Percentiles rank a stretch among this genome's conserved stretches.
Evolutionary conservation across 1,284 basidiomycete genomes (phyloP).

Genomic region (Cerioporus squamosus): DNA sequence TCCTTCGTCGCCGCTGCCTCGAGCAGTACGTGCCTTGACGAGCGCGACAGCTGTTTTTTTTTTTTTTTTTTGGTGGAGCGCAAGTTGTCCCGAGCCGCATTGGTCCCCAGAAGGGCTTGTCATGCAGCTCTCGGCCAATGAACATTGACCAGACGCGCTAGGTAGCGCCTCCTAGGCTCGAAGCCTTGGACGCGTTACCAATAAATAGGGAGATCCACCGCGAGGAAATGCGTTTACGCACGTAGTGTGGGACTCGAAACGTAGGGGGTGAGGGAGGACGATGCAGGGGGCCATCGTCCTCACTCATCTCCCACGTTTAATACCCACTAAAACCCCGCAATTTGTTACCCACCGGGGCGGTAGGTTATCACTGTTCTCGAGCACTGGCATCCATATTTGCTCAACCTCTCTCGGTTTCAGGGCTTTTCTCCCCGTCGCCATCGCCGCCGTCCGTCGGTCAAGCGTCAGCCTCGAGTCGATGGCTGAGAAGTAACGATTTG

Average conservation of each 20-base stretch:
- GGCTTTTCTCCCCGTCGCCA: neutral
- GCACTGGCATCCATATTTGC: conserved; percentile 6
- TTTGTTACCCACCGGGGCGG: conserved; percentile 5
- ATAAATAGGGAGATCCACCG: neutral
- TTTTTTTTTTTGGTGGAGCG: too few relatives aligned
- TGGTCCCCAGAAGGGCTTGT: too few relatives aligned
- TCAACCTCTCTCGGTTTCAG: neutral
- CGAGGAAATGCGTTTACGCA: conserved; percentile 22
- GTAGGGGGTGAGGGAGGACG: neutral
- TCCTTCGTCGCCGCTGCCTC: too few relatives aligned
- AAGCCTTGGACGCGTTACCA: neutral
- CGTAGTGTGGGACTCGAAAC: conserved; percentile 16
- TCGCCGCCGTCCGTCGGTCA: neutral
- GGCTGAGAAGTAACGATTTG: conserved; percentile 6
- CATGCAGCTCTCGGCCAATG: too few relatives aligned
- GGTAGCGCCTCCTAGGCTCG: too few relatives aligned
- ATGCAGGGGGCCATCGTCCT: neutral
- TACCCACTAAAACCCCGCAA: conserved; percentile 32
- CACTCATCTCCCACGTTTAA: conserved; percentile 9
- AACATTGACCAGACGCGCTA: too few relatives aligned
- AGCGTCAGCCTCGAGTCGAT: conserved; percentile 5
- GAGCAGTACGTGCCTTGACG: too few relatives aligned
- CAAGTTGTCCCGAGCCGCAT: too few relatives aligned
- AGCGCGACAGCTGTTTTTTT: too few relatives aligned
- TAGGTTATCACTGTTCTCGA: neutral